phyloP scores from a whole-genome alignment of 306 rosid genomes.

The Argentina anserina region DNA sequence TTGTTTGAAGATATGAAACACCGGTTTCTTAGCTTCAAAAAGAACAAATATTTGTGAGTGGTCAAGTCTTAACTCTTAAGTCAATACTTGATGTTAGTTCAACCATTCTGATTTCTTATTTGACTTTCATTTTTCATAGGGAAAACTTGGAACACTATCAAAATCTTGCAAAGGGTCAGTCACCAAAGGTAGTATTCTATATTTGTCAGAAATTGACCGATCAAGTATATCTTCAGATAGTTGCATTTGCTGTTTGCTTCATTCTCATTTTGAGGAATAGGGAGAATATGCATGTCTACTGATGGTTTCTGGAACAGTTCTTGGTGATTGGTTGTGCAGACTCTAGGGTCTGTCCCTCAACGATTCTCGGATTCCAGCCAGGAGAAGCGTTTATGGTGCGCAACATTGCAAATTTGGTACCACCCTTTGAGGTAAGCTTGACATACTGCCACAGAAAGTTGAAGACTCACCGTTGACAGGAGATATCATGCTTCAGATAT shows the following conservation, averaged over 20 bases:
- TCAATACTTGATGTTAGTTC: neutral
- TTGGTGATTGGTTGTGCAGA: slow-evolving; percentile 98
- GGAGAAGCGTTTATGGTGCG: slow-evolving; percentile 91
- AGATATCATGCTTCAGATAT: neutral
- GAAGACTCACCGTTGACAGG: neutral
- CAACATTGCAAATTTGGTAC: slow-evolving; percentile 90
- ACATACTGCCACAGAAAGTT: slow-evolving; percentile 3
- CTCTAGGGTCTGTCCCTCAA: slow-evolving; percentile 93
- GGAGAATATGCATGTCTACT: slow-evolving; percentile 27
- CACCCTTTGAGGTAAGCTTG: slow-evolving; percentile 66
- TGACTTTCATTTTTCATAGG: slow-evolving; percentile 43
- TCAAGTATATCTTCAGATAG: slow-evolving; percentile 9
- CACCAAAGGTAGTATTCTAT: slow-evolving; percentile 60
- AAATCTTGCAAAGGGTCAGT: slow-evolving; percentile 71
- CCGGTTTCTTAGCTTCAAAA: slow-evolving; percentile 74
- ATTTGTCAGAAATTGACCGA: neutral
- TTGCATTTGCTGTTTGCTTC: slow-evolving; percentile 13
- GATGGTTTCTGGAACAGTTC: slow-evolving; percentile 67
- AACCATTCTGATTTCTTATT: slow-evolving; percentile 11
- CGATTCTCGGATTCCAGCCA: slow-evolving; percentile 82
- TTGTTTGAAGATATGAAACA: slow-evolving; percentile 61
- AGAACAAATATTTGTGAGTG: slow-evolving; percentile 61
- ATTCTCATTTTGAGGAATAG: slow-evolving; percentile 8
- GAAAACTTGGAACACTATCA: slow-evolving; percentile 58
- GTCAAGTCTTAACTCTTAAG: slow-evolving; percentile 12